phyloP scores from a whole-genome alignment of 495 filamentous ascomycete species.

The Entonaema liquescens region DNA sequence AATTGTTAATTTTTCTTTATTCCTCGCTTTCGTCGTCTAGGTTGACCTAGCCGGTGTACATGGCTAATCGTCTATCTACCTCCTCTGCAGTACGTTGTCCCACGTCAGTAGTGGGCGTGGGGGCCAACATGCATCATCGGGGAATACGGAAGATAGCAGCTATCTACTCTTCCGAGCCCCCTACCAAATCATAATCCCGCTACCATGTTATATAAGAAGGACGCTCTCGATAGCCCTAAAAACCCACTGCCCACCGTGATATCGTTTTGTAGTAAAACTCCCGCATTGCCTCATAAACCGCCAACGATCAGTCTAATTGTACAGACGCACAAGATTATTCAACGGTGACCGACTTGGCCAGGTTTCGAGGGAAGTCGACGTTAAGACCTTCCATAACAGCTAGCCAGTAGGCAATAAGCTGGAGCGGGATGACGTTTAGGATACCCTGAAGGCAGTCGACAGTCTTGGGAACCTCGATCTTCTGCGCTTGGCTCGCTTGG shows the following conservation, averaged over 20 bases:
- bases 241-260: slow-evolving; percentile 38
- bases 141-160: slow-evolving; percentile 18
- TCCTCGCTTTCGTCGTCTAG: slow-evolving; percentile 21
- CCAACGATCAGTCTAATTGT: slow-evolving; percentile 22
- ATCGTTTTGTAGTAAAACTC: slow-evolving; percentile 42
- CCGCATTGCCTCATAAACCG: slow-evolving; percentile 30
- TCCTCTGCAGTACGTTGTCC: slow-evolving; percentile 23
- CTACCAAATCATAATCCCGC: slow-evolving; percentile 30
- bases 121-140: slow-evolving; percentile 23
- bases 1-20: slow-evolving; percentile 32
- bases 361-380: slow-evolving; percentile 96
- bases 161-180: slow-evolving; percentile 10
- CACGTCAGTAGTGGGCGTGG: slow-evolving; percentile 22
- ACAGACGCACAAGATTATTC: slow-evolving; percentile 68
- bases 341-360: slow-evolving; percentile 98
- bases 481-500: slow-evolving; percentile 83
- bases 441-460: slow-evolving; percentile 96
- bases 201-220: slow-evolving; percentile 32
- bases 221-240: slow-evolving; percentile 38
- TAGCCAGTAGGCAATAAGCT: slow-evolving; percentile 98
- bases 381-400: slow-evolving; percentile 95
- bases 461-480: slow-evolving; percentile 96
- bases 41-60: slow-evolving; percentile 26
- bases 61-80: slow-evolving; percentile 19
- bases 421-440: slow-evolving; percentile 95